Evolutionary conservation across 495 filamentous ascomycete genomes (phyloP), one percentile per base, ranked within the genome.

Genomic region (Melanomma pulvis-pyrius): DNA sequence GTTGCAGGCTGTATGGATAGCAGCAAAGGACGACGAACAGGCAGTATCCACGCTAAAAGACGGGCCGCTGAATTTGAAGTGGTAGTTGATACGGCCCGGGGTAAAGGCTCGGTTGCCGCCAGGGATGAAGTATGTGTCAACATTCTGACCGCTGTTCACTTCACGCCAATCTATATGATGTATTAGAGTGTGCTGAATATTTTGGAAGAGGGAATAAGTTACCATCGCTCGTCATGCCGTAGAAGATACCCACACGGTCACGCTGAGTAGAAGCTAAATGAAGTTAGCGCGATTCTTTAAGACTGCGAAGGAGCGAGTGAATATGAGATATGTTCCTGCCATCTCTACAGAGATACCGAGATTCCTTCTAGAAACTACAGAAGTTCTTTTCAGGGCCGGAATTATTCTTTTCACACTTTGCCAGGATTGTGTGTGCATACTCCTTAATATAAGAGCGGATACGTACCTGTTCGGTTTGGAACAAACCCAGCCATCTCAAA

Each of bases 401-500:
- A 52, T 25, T 15, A n/a, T n/a, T n/a, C n/a, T n/a, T n/a, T n/a
- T n/a, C n/a, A n/a, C n/a, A n/a, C n/a, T n/a, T n/a, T n/a, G n/a
- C n/a, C n/a, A n/a, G n/a, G n/a, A n/a, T n/a, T n/a, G n/a, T n/a
- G n/a, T n/a, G n/a, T n/a, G n/a, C n/a, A n/a, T n/a, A n/a, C n/a
- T n/a, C n/a, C n/a, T n/a, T n/a, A n/a, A n/a, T n/a, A n/a, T n/a
- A 34, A 34, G 9, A 15, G 2, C 13, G 39, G n/a, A n/a, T 29
- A 59, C 58, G 7, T 61, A 50, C 58, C 48, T 19, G 59, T 62
- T n/a, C 59, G 47, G 34, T 77, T 75, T 22, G 61, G 54, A 11
- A 76, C 74, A 50, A 75, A 73, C 22, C 79, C 78, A 26, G 77
- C 75, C 41, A 65, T 59, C 60, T 81, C 78, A 17, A 81, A 63